Evolutionary conservation across 225 moss, liverwort and hornwort genomes (phyloP), one percentile per base, ranked within the genome.

Genomic region (Polytrichum formosum): DNA sequence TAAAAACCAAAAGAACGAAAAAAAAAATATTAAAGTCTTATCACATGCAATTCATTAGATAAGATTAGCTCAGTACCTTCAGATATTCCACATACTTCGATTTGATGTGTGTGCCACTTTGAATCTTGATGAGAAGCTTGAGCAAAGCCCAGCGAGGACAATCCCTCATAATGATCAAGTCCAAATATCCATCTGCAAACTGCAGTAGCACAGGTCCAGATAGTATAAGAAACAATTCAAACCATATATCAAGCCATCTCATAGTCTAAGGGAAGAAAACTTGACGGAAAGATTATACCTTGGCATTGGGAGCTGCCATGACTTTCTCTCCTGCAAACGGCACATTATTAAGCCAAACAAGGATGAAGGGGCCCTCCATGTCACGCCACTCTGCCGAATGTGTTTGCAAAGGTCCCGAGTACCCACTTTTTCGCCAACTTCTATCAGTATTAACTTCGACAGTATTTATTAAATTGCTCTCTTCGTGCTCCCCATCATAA

Each of bases 101-200:
- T 67, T 97, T 92, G 80, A 94, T 77, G 83, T 97, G 93, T 27
- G 28, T 76, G 35, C 94, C 93, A 61, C 74, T 87, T 77, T 92
- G 89, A 63, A 97, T 74, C 56, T 84, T 75, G 5, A 97, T 55
- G 28, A 97, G 86, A 28, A 93, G 64, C 64, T 83, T 74, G 26
- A 94, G 67, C 6, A 97, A 86, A 35, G 75, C 73, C 92, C 79
- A 92, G 68, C 86, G 86, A 54, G 97, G 91, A 67, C 90, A 92
- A 58, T 97, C 84, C 63, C 90, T 91, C 79, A 94, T 73, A 33
- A 94, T 74, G 53, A 94, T 75, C 78, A 97, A 76, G 78, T 97
- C 97, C 70, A 92, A 79, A 74, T 75, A 91, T 46, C 97, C 97
- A 78, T 97, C 93, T 75, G 92, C 83, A 80, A 97, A 97, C 92